Conservation (phyloP, 371 early-diverging fungal genomes). For the Mortierella sp. region DNA sequence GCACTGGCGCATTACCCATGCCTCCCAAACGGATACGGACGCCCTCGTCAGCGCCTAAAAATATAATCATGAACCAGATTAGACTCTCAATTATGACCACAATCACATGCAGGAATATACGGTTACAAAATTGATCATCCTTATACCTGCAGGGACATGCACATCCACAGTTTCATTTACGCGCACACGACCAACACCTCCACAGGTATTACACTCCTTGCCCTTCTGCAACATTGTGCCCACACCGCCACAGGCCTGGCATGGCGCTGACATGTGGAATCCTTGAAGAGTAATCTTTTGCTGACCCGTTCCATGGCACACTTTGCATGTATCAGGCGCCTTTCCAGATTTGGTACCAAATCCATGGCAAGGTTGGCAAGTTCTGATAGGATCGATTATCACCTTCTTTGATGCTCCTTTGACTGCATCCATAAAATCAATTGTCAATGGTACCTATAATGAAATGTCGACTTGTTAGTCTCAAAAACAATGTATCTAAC, state of each 20-base stretch:
- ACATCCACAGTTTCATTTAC: constrained; percentile 78
- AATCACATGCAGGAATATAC: not conserved
- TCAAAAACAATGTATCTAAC: not conserved
- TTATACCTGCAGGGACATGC: constrained; percentile 85
- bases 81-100: not conserved
- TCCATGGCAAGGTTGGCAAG: constrained; percentile 86
- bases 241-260: constrained; percentile 86
- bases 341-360: constrained; percentile 83
- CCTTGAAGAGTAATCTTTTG: constrained; percentile 74
- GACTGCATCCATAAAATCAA: constrained; percentile 93
- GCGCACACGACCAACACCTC: constrained; percentile 83
- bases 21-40: constrained; percentile 80
- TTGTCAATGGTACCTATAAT: constrained; percentile 61
- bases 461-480: not conserved
- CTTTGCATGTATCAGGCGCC: constrained; percentile 72
- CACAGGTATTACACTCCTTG: constrained; percentile 84
- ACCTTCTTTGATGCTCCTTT: constrained; percentile 80
- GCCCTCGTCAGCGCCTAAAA: constrained; percentile 76
- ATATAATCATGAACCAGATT: not conserved
- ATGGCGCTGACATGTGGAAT: constrained; percentile 89
- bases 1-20: constrained; percentile 90
- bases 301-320: constrained; percentile 90
- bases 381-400: constrained; percentile 69
- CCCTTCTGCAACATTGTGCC: constrained; percentile 78
- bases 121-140: not conserved